Evolutionary conservation across 805 yeast genomes (phyloP).

Genomic region (Wickerhamiella kurtzmanii): DNA sequence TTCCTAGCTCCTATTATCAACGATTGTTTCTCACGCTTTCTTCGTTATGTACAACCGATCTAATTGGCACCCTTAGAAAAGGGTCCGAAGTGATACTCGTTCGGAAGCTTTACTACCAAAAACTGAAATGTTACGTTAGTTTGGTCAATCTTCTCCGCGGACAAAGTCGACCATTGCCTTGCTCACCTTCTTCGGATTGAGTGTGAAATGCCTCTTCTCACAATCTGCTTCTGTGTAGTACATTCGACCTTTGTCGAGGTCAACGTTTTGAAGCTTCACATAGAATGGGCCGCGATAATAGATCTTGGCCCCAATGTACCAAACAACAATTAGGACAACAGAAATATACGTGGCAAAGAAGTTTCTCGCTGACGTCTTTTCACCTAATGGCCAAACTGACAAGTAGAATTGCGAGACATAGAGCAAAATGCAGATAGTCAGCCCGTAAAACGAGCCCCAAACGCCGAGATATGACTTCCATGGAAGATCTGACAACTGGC

Average conservation of each 20-base stretch:
- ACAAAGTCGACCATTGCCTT: neutral
- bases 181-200: neutral
- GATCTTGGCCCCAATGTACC: constrained; percentile 34
- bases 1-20: no score
- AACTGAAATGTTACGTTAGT: no score
- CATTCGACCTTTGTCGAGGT: neutral
- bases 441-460: constrained; percentile 53
- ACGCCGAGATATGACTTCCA: constrained; percentile 58
- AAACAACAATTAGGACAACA: constrained; percentile 16
- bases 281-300: constrained; percentile 15
- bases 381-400: constrained; percentile 45
- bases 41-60: no score
- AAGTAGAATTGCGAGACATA: constrained; percentile 56
- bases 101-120: no score
- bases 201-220: neutral
- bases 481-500: constrained; percentile 50
- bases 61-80: no score
- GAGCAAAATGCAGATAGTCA: constrained; percentile 40
- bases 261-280: neutral
- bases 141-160: neutral
- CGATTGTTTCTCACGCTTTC: no score
- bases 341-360: constrained; percentile 37
- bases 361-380: constrained; percentile 7
- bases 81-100: no score
- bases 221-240: neutral